phyloP scores from a whole-genome alignment of 129 eudicot genomes.

The Tagetes erecta region DNA sequence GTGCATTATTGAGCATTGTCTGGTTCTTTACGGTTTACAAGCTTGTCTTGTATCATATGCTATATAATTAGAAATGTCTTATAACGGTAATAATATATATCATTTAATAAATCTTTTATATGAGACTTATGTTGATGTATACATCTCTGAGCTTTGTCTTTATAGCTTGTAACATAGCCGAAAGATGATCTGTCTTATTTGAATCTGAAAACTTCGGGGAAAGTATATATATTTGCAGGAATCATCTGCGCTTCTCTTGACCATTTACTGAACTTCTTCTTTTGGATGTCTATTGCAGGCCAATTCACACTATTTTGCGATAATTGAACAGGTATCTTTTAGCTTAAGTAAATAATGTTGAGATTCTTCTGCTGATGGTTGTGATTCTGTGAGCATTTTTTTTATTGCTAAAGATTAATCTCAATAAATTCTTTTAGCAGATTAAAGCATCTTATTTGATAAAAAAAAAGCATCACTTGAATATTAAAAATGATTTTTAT shows the following conservation, averaged over 20 bases:
- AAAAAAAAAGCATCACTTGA: slow-evolving; percentile 6
- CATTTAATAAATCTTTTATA: no score
- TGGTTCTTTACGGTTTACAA: neutral
- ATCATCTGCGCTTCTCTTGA: neutral
- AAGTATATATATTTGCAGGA: slow-evolving; percentile 8
- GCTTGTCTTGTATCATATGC: neutral
- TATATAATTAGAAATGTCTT: neutral
- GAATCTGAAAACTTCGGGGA: neutral
- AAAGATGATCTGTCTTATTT: neutral
- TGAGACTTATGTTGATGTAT: neutral
- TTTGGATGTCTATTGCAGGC: slow-evolving; percentile 66
- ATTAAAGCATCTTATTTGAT: slow-evolving; percentile 13
- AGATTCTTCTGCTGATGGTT: slow-evolving; percentile 18
- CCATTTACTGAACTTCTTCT: slow-evolving; percentile 22
- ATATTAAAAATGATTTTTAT: neutral
- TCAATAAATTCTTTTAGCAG: neutral
- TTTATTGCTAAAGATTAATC: neutral
- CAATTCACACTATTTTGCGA: slow-evolving; percentile 97
- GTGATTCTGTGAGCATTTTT: slow-evolving; percentile 13
- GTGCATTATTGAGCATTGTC: neutral
- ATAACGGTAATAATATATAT: neutral
- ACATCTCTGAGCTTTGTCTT: neutral
- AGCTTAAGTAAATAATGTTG: slow-evolving; percentile 4
- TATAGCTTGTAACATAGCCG: neutral
- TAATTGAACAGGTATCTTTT: slow-evolving; percentile 88